Conservation (phyloP, 2,329 filamentous ascomycete genomes). For the Aspergillus hiratsukae region DNA sequence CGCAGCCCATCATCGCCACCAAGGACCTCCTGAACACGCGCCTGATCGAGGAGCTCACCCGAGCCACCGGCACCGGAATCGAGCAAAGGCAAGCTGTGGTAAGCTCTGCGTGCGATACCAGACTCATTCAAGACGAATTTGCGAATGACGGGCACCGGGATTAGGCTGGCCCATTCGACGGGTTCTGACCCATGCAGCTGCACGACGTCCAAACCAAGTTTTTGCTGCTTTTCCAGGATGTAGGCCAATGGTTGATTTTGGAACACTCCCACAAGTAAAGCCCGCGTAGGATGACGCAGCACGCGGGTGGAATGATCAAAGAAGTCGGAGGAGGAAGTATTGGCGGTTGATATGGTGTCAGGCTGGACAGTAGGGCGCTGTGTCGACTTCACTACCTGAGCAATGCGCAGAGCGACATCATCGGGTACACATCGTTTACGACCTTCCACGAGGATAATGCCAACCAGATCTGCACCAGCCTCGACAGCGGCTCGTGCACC, state of each 20-base stretch:
- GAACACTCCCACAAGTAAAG: constrained; percentile 89
- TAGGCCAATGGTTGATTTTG: constrained; percentile 83
- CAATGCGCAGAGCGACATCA: constrained; percentile 76
- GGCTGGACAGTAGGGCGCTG: constrained; percentile 23
- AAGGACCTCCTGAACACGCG: constrained; percentile 63
- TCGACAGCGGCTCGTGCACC: constrained; percentile 76
- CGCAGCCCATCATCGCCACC: constrained; percentile 64
- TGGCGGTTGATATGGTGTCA: constrained; percentile 13
- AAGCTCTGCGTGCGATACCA: constrained; percentile 70
- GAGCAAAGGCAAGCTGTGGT: constrained; percentile 76
- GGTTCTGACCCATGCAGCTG: constrained; percentile 92
- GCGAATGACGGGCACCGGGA: constrained; percentile 86
- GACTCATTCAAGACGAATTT: constrained; percentile 73
- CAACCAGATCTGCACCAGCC: constrained; percentile 84
- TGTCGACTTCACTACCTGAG: constrained; percentile 63
- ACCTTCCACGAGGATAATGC: constrained; percentile 83
- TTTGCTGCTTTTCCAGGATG: constrained; percentile 70
- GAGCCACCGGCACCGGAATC: constrained; percentile 82
- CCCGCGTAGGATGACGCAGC: constrained; percentile 53
- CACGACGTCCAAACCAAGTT: constrained; percentile 77
- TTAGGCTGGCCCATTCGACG: constrained; percentile 81
- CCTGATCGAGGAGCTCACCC: constrained; percentile 70
- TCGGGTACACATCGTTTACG: constrained; percentile 74
- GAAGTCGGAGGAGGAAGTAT: constrained; percentile 53
- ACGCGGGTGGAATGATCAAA: constrained; percentile 57